phyloP scores from a whole-genome alignment of 371 early-diverging fungal genomes.

The Haplosporangium sp. region DNA sequence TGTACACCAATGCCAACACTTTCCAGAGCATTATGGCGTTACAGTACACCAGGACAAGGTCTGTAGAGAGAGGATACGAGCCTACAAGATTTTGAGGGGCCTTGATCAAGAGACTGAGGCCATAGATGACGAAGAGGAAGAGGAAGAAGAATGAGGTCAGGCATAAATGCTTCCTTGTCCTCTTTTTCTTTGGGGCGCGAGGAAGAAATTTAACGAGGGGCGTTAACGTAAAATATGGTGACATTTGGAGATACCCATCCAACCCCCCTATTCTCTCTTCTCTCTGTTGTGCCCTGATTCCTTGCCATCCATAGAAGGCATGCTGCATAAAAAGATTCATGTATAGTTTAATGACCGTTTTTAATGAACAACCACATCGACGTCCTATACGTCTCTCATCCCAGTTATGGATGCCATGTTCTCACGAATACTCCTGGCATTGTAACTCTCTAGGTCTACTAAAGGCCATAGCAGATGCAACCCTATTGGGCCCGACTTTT shows the following conservation, averaged over 20 bases:
- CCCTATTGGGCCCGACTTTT: constrained; percentile 29
- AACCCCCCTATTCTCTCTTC: neutral
- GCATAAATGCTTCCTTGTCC: neutral
- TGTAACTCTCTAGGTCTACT: constrained; percentile 33
- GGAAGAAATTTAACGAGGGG: neutral
- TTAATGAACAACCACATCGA: too few species aligned
- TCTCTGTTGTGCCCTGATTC: too few species aligned
- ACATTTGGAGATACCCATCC: neutral
- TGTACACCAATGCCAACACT: constrained; percentile 38
- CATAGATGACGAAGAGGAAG: constrained; percentile 26
- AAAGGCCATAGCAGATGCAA: constrained; percentile 27
- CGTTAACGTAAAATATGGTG: neutral
- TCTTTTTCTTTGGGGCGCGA: neutral
- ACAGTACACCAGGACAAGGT: constrained; percentile 65
- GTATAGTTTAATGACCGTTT: neutral
- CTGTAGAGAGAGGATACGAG: constrained; percentile 57
- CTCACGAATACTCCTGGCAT: constrained; percentile 27
- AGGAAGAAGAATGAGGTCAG: constrained; percentile 19
- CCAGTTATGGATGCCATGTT: neutral
- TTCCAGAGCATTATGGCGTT: constrained; percentile 64
- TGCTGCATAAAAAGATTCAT: neutral
- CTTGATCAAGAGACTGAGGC: constrained; percentile 25
- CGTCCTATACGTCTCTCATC: neutral
- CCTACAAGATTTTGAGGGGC: constrained; percentile 54
- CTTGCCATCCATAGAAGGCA: too few species aligned